Percentiles rank a stretch among this genome's conserved stretches.
phyloP scores from a whole-genome alignment of 768 basidiomycete species.

The Hemileccinum impolitum region DNA sequence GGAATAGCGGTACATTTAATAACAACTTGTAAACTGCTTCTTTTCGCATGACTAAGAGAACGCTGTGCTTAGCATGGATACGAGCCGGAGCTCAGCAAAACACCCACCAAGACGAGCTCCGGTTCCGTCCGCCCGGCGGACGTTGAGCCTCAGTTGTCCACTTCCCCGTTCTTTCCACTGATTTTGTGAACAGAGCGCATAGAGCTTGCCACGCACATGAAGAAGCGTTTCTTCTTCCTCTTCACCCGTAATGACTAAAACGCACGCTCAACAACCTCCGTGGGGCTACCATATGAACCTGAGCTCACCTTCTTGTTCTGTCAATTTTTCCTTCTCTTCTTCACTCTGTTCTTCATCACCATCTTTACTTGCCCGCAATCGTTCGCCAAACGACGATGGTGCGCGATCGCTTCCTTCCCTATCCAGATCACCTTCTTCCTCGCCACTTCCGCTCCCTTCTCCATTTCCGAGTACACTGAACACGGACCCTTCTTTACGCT shows the following conservation, averaged over 20 bases:
- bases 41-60: conserved; percentile 71
- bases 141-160: conserved; percentile 68
- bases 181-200: conserved; percentile 50
- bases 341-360: conserved; percentile 49
- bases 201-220: conserved; percentile 77
- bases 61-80: conserved; percentile 9
- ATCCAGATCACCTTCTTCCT: conserved; percentile 42
- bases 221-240: conserved; percentile 77
- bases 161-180: conserved; percentile 80
- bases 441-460: conserved; percentile 33
- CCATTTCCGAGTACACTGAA: conserved; percentile 37
- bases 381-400: conserved; percentile 57
- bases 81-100: not conserved
- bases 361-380: conserved; percentile 59
- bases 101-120: conserved; percentile 63
- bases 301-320: conserved; percentile 64
- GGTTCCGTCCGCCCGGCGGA: conserved; percentile 56
- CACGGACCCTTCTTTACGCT: conserved; percentile 32
- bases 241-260: conserved; percentile 68
- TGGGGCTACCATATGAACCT: not conserved
- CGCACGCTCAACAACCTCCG: not conserved
- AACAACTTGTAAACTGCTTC: conserved; percentile 76
- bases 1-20: conserved; percentile 72
- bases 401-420: conserved; percentile 30
- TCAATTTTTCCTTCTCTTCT: conserved; percentile 45